Base-by-base conservation (phyloP, 2,329 filamentous ascomycete genomes). In the Xylaria sp. region DNA sequence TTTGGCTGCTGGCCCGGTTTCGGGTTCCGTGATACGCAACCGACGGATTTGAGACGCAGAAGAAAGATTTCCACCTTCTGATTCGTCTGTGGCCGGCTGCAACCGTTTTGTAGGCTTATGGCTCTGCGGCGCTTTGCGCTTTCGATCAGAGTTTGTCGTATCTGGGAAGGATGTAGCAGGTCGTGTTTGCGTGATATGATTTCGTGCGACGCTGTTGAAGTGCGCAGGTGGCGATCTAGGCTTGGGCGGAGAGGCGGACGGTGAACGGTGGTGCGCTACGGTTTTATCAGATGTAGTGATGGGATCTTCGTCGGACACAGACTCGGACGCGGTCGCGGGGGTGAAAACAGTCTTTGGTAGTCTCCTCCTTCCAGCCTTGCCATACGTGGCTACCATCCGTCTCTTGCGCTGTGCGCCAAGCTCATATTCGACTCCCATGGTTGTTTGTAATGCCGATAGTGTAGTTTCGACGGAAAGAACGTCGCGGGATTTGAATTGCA, bases 101-200 rank as follows among this genome's bases (percentile, higher is more conserved):
- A 66, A 50, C 60, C 64, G 72, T 20, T 71, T 71, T 62, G 72
- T 74, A 23, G 74, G 67, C 39, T 73, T 56, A 45, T 76, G 74
- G 18, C 76, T 72, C 55, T 78, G 75, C 4, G 76, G 73, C 32
- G 75, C 69, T 69, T 78, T 78, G 61, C 76, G 76, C 63, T 78
- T 78, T 52, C 74, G 72, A 52, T 75, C 74, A 15, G 67, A 69
- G 41, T 55, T 68, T 36, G 67, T 52, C n/a, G 65, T 45, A 30
- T 69, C 64, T 28, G 68, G 68, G 5, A 45, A 56, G 50, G 63
- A 61, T 32, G 61, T 39, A 46, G 60, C 41, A 45, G 67, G 41
- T n/a, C 55, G 67, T 13, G 55, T n/a, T 36, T 67, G 72, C 8
- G 46, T 55, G 18, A 70, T 68, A 43, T 30, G 56, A 30, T 50